Percentiles rank a stretch among this genome's conserved stretches.
phyloP scores from a whole-genome alignment of 768 basidiomycete genomes.

The Hebeloma cylindrosporum region DNA sequence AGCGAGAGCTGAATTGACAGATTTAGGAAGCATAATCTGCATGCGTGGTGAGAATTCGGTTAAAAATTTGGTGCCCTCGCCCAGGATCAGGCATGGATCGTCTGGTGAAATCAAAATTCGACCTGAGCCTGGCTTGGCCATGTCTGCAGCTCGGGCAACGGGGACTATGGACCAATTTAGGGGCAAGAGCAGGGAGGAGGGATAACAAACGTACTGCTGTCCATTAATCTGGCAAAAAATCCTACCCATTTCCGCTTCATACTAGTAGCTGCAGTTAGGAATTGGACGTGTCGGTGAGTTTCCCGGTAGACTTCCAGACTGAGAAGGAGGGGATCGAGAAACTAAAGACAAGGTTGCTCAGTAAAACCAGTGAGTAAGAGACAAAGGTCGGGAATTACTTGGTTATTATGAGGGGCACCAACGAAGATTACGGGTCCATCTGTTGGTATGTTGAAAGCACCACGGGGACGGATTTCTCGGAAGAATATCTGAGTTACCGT shows the following conservation, averaged over 20 bases:
- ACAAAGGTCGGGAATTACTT: constrained; percentile 43
- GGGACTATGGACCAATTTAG: constrained; percentile 62
- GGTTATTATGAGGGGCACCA: constrained; percentile 90
- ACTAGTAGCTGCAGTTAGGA: constrained; percentile 88
- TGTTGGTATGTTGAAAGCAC: constrained; percentile 91
- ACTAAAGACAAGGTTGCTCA: constrained; percentile 47
- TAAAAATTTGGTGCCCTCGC: constrained; percentile 77
- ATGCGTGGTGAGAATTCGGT: constrained; percentile 72
- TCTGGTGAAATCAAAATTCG: constrained; percentile 65
- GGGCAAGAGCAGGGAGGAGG: constrained; percentile 1
- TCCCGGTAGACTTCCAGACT: constrained; percentile 85
- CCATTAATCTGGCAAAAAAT: constrained; percentile 78
- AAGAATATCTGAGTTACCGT: constrained; percentile 92
- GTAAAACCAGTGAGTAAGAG: not conserved
- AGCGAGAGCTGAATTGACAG: constrained; percentile 70
- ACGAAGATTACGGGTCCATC: constrained; percentile 93
- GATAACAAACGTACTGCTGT: constrained; percentile 64
- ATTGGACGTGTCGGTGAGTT: constrained; percentile 76
- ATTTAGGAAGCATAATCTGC: constrained; percentile 87
- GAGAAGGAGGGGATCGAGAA: constrained; percentile 87
- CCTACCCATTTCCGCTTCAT: constrained; percentile 81
- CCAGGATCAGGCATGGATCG: constrained; percentile 81
- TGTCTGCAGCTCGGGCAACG: constrained; percentile 88
- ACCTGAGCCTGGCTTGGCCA: constrained; percentile 75
- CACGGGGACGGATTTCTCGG: constrained; percentile 90